These are phyloP conservation scores for Mallotus japonicus DNA, from an alignment of 441 rosid genomes.

Conservation along the genomic window DNA sequence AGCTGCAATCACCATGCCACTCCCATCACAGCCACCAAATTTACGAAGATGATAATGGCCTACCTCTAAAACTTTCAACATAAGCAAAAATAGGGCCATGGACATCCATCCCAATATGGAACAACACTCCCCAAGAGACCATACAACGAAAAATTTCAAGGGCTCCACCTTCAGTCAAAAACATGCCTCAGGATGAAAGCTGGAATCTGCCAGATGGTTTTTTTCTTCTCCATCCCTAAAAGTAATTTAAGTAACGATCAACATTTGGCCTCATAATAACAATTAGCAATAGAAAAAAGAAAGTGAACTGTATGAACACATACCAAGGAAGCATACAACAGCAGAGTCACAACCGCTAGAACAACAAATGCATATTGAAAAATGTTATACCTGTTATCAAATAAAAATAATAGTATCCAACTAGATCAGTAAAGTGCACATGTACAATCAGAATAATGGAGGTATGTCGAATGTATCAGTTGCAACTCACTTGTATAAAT, in stretches of 20 bases:
- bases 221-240: constrained; percentile 93
- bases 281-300: not conserved
- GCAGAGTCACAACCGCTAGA: constrained; percentile 85
- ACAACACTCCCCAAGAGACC: constrained; percentile 21
- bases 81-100: constrained; percentile 21
- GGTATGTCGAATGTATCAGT: not conserved
- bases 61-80: constrained; percentile 23
- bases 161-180: constrained; percentile 15
- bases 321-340: constrained; percentile 84
- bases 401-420: constrained; percentile 12
- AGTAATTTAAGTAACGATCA: constrained; percentile 10
- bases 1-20: constrained; percentile 24
- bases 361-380: constrained; percentile 84
- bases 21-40: constrained; percentile 25
- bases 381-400: constrained; percentile 78
- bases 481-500: constrained; percentile 83
- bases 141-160: constrained; percentile 15
- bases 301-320: constrained; percentile 30
- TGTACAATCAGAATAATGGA: constrained; percentile 5
- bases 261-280: constrained; percentile 9
- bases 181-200: constrained; percentile 54
- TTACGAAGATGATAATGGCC: constrained; percentile 26
- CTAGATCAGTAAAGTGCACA: constrained; percentile 14
- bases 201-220: constrained; percentile 82
- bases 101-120: constrained; percentile 29